phyloP scores from a whole-genome alignment of 352 stramenopile genomes.

The Phytophthora agathidicida region DNA sequence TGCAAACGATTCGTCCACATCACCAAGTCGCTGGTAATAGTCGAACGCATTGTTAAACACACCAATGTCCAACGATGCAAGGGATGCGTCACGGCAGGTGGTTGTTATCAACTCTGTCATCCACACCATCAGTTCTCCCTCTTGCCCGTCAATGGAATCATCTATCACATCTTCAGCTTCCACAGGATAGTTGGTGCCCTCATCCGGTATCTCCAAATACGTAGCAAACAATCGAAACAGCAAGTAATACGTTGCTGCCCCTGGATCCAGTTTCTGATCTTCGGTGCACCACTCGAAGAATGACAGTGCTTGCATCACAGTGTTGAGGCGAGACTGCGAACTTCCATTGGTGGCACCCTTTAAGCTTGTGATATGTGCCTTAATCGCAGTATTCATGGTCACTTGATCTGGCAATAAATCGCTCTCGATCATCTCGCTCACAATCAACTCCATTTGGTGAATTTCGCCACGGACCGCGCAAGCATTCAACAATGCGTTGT shows the following conservation, averaged over 20 bases:
- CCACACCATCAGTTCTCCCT: slow-evolving; percentile 26
- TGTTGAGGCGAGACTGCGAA: slow-evolving; percentile 22
- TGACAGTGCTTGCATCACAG: slow-evolving; percentile 33
- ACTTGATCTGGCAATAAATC: slow-evolving; percentile 38
- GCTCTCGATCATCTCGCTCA: slow-evolving; percentile 44
- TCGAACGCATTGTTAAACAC: slow-evolving; percentile 78
- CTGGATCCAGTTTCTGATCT: slow-evolving; percentile 32
- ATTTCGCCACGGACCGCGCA: slow-evolving; percentile 42
- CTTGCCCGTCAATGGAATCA: slow-evolving; percentile 24
- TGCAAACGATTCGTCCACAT: slow-evolving; percentile 52
- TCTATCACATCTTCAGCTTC: not conserved
- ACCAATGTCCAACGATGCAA: slow-evolving; percentile 40
- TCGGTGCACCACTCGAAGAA: slow-evolving; percentile 42
- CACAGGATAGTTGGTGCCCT: not conserved
- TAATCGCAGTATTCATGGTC: slow-evolving; percentile 64
- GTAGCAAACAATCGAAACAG: slow-evolving; percentile 61
- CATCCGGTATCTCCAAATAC: slow-evolving; percentile 34
- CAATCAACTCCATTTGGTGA: slow-evolving; percentile 32
- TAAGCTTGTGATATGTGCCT: slow-evolving; percentile 33
- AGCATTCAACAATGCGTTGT: slow-evolving; percentile 57
- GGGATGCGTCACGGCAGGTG: slow-evolving; percentile 49
- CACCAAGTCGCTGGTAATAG: slow-evolving; percentile 58
- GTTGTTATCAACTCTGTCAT: slow-evolving; percentile 49
- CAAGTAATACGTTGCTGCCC: slow-evolving; percentile 48
- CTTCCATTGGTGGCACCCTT: slow-evolving; percentile 11